Evolutionary conservation across 257 asterid species (phyloP).

Genomic region (Cordia subcordata): DNA sequence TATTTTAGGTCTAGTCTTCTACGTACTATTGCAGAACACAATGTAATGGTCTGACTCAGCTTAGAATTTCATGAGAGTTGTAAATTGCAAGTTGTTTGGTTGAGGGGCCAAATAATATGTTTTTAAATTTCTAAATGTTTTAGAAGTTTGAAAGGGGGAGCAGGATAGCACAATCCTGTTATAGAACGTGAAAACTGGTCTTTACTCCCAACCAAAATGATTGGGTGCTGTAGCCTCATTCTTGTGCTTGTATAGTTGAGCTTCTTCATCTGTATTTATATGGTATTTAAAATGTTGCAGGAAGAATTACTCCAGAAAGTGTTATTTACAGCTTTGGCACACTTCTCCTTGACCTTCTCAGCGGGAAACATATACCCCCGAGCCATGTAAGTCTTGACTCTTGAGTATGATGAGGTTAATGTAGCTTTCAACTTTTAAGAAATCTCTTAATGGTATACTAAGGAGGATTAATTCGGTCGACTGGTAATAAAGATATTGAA

Average conservation of each 20-base stretch:
- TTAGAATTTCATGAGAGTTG: too few relatives aligned
- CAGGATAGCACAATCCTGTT: neutral
- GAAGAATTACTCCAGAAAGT: conserved; percentile 90
- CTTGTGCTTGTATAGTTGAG: neutral
- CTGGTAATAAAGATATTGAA: too few relatives aligned
- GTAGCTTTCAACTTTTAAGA: too few relatives aligned
- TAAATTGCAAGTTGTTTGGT: too few relatives aligned
- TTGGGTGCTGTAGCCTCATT: too few relatives aligned
- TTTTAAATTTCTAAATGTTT: too few relatives aligned
- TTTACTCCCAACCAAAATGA: neutral
- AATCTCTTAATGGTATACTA: too few relatives aligned
- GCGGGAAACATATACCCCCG: conserved; percentile 97
- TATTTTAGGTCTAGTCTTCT: too few relatives aligned
- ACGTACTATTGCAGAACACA: too few relatives aligned
- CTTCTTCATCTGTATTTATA: neutral
- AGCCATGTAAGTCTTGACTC: conserved; percentile 64
- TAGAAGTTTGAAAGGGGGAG: neutral
- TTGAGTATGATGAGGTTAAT: neutral
- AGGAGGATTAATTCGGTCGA: too few relatives aligned
- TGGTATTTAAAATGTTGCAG: conserved; percentile 32
- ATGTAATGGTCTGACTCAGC: too few relatives aligned
- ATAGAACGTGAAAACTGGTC: neutral
- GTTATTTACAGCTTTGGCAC: conserved; percentile 94
- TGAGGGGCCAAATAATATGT: too few relatives aligned
- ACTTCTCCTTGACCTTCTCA: conserved; percentile 91